Conservation (phyloP, 1,139 yeast species). For the Pichia sp. region DNA sequence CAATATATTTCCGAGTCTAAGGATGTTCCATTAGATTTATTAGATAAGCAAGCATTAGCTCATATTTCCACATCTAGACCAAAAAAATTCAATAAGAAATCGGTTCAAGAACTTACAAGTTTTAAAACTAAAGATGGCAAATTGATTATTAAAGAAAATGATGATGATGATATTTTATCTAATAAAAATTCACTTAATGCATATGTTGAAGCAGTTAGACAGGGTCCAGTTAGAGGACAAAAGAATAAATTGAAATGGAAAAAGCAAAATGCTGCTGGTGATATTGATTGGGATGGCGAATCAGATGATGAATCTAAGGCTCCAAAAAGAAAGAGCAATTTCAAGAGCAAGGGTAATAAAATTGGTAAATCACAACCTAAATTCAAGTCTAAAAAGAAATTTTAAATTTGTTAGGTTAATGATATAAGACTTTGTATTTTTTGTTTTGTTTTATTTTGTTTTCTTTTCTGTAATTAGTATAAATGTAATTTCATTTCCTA, state of each 20-base stretch:
- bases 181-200: conserved; percentile 69
- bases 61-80: conserved; percentile 87
- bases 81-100: conserved; percentile 41
- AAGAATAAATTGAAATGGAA: conserved; percentile 83
- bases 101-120: conserved; percentile 39
- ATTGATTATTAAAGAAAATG: conserved; percentile 41
- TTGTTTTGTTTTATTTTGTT: neutral
- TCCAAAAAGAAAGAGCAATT: conserved; percentile 6
- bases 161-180: conserved; percentile 48
- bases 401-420: conserved; percentile 26
- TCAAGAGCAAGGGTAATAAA: conserved; percentile 16
- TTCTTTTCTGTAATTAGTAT: neutral
- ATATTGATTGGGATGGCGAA: conserved; percentile 47
- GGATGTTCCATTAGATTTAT: conserved; percentile 82
- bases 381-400: conserved; percentile 55
- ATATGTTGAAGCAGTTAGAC: conserved; percentile 85
- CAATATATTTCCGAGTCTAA: conserved; percentile 73
- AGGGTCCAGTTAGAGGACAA: conserved; percentile 91
- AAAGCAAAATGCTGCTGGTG: conserved; percentile 51
- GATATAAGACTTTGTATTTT: neutral
- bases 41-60: conserved; percentile 78
- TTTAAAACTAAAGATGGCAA: conserved; percentile 46
- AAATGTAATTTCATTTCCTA: too few relatives aligned
- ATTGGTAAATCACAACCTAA: conserved; percentile 36
- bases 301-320: conserved; percentile 11